Evolutionary conservation across 352 stramenopile genomes (phyloP).

Genomic region (Phytophthora melonis): DNA sequence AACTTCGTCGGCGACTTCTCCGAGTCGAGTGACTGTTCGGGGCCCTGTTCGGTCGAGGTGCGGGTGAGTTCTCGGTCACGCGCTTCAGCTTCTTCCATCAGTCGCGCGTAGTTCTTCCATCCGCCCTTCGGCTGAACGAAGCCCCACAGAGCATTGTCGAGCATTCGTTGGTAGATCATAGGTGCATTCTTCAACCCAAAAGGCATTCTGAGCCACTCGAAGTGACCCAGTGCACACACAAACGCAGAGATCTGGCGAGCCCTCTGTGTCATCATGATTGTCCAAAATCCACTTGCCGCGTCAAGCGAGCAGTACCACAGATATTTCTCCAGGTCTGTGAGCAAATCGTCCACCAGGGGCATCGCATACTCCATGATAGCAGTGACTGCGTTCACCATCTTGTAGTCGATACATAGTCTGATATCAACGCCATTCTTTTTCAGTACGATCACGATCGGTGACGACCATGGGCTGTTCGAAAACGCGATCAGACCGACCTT

Average conservation of each 20-base stretch:
- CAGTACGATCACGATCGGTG: neutral
- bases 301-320: neutral
- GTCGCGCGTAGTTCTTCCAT: too few species aligned
- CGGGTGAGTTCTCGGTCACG: too few species aligned
- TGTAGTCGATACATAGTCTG: conserved; percentile 1
- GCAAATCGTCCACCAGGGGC: neutral
- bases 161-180: too few species aligned
- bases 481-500: neutral
- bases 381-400: neutral
- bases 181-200: too few species aligned
- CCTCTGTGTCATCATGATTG: neutral
- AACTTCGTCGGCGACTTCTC: too few species aligned
- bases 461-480: neutral
- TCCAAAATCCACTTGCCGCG: neutral
- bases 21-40: too few species aligned
- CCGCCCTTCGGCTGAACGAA: too few species aligned
- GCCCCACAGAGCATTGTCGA: too few species aligned
- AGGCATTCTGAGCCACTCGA: neutral
- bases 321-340: neutral
- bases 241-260: neutral
- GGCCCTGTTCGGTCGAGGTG: too few species aligned
- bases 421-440: conserved; percentile 1
- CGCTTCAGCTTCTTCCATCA: too few species aligned
- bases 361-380: neutral
- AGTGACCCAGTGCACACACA: neutral